Evolutionary conservation across 139 green algal genomes (phyloP).

Genomic region (Chlorella sp.): DNA sequence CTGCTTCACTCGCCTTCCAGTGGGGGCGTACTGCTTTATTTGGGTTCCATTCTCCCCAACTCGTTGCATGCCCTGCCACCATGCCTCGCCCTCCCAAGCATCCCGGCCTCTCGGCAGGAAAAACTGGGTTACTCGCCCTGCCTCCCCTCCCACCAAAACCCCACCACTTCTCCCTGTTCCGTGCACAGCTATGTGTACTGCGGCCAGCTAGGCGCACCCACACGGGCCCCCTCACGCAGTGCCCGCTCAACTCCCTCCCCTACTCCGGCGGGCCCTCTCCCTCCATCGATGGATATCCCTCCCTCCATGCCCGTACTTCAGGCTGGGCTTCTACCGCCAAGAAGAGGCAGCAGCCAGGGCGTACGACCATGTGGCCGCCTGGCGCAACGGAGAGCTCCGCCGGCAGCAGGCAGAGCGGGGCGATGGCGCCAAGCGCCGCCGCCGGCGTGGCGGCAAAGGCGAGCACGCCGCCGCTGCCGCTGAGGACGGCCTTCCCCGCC

Average conservation of each 20-base stretch:
- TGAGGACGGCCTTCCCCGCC: background rate
- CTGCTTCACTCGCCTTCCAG: no score
- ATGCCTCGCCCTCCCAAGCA: background rate
- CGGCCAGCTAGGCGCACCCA: no score
- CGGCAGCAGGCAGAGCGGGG: background rate
- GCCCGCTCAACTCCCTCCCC: no score
- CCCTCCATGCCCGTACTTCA: background rate
- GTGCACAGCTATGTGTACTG: no score
- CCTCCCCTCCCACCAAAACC: background rate
- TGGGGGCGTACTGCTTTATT: no score
- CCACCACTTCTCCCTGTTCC: background rate
- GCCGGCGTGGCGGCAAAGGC: background rate
- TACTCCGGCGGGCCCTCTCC: no score
- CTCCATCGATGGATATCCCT: background rate
- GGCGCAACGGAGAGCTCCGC: constrained; percentile 4
- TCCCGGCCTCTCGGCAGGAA: no score
- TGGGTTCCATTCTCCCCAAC: no score
- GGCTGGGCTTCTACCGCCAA: constrained; percentile 19
- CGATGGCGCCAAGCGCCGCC: background rate
- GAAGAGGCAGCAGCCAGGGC: constrained; percentile 12
- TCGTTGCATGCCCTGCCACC: no score
- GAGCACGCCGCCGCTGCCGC: background rate
- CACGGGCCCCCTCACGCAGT: no score
- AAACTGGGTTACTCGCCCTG: no score
- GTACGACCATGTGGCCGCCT: constrained; percentile 9